Percentiles rank a stretch among this genome's conserved stretches.
Conservation (phyloP, 257 asterid genomes). For the Linaria vulgaris region DNA sequence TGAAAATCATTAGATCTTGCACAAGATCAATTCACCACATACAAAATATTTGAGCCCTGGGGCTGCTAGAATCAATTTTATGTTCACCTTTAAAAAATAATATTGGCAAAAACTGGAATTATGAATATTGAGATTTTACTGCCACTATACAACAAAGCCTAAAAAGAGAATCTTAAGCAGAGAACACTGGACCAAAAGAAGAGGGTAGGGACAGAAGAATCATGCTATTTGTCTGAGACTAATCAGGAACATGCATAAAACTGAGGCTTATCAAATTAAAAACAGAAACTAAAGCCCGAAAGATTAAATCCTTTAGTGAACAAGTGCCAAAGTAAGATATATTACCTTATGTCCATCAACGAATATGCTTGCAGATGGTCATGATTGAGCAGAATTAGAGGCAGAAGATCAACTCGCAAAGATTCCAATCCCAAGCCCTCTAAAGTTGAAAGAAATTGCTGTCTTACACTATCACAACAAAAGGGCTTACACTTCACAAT, state of each 20-base stretch:
- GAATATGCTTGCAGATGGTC: constrained; percentile 99
- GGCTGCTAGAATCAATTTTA: background rate
- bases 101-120: too few species aligned
- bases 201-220: too few species aligned
- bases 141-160: too few species aligned
- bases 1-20: background rate
- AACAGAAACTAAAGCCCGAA: constrained; percentile 17
- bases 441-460: constrained; percentile 69
- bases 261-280: background rate
- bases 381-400: constrained; percentile 94
- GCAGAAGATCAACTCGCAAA: constrained; percentile 92
- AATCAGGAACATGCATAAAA: background rate
- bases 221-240: too few species aligned
- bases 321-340: constrained; percentile 22
- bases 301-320: constrained; percentile 8
- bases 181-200: too few species aligned
- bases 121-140: too few species aligned
- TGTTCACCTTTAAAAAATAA: too few species aligned
- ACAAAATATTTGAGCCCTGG: background rate
- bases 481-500: constrained; percentile 97
- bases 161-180: too few species aligned
- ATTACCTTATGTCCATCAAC: constrained; percentile 96
- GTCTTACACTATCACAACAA: constrained; percentile 89
- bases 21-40: background rate
- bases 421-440: constrained; percentile 97